These are phyloP conservation scores for Oenanthe sinensis DNA, from an alignment of 129 eudicot genomes.

Conservation along the genomic window DNA sequence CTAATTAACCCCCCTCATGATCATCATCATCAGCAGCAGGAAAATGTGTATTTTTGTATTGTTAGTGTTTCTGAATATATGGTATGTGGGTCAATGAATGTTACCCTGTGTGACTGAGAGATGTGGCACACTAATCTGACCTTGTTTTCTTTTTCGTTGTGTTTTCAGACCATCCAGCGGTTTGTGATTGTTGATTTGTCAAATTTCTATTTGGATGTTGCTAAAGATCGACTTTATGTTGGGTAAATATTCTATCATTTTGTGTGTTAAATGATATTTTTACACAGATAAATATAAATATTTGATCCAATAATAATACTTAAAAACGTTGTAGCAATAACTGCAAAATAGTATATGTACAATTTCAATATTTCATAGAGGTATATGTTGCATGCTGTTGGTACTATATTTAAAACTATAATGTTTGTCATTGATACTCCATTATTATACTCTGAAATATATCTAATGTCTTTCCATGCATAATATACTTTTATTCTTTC, in stretches of 20 bases:
- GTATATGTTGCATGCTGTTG: neutral
- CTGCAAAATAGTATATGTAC: neutral
- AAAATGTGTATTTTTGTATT: neutral
- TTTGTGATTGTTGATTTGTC: conserved; percentile 93
- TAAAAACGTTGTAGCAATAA: neutral
- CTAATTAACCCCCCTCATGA: neutral
- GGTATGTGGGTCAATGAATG: neutral
- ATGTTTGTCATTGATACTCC: neutral
- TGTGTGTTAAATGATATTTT: neutral
- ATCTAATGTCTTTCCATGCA: neutral
- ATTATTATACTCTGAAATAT: neutral
- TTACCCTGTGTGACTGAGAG: neutral
- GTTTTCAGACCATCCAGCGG: conserved; percentile 73
- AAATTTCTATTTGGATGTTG: conserved; percentile 87
- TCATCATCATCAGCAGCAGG: neutral
- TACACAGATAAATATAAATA: neutral
- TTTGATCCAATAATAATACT: neutral
- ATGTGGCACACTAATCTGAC: neutral
- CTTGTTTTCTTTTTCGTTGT: conserved; percentile 6
- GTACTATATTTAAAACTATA: neutral
- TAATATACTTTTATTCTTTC: neutral
- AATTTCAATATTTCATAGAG: neutral
- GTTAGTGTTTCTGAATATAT: neutral
- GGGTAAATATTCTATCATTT: conserved; percentile 43
- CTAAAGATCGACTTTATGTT: conserved; percentile 95